Conservation (phyloP, 352 stramenopile genomes). For the Globisporangium irregulare region DNA sequence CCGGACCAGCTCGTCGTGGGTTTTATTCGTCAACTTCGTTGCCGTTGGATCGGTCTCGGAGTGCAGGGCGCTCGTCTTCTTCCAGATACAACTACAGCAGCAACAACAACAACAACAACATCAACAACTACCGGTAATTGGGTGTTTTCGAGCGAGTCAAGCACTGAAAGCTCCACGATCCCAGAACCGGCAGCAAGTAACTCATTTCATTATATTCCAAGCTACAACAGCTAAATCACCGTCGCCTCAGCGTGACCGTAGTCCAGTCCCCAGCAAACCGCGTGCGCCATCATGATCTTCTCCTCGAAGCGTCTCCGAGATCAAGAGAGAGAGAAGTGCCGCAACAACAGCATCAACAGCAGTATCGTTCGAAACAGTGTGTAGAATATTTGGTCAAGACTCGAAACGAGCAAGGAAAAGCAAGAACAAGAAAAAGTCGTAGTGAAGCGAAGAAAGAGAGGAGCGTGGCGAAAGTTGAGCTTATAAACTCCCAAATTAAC, state of each 20-base stretch:
- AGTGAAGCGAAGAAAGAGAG: neutral
- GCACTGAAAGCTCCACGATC: neutral
- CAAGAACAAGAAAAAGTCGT: neutral
- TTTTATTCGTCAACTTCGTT: slow-evolving; percentile 55
- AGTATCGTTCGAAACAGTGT: slow-evolving; percentile 10
- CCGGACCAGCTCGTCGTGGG: slow-evolving; percentile 22
- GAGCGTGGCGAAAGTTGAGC: neutral
- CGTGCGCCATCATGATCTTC: neutral
- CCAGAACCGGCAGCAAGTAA: neutral
- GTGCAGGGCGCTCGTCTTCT: slow-evolving; percentile 31
- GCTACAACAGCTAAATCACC: slow-evolving; percentile 11
- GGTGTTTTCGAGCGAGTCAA: neutral
- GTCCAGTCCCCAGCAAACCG: slow-evolving; percentile 8
- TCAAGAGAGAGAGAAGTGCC: neutral
- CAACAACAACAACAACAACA: slow-evolving; percentile 14
- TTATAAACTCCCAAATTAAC: neutral
- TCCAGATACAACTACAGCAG: slow-evolving; percentile 26
- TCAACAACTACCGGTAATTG: slow-evolving; percentile 18
- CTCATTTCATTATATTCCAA: slow-evolving; percentile 11
- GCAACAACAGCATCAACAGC: slow-evolving; percentile 1
- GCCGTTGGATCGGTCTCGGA: slow-evolving; percentile 51
- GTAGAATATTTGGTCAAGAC: slow-evolving; percentile 12
- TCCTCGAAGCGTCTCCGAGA: neutral
- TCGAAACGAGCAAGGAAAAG: neutral
- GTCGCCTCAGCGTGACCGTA: slow-evolving; percentile 6